Percentiles rank a stretch among this genome's conserved stretches.
Conservation (phyloP, 2,329 filamentous ascomycete genomes). For the Calonectria montana region DNA sequence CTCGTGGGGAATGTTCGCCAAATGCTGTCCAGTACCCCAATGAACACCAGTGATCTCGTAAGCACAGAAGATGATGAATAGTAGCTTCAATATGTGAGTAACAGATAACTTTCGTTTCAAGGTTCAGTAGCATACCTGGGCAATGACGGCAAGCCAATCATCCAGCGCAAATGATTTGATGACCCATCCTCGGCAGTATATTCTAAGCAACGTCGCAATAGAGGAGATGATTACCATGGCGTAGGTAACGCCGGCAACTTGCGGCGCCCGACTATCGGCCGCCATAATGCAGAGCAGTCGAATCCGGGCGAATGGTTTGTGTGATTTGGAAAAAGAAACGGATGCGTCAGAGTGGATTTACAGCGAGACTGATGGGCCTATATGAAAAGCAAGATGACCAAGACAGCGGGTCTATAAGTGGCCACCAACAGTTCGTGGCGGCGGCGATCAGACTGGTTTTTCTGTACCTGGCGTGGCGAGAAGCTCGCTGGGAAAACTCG, state of each 20-base stretch:
- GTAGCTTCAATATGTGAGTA: background rate
- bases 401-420: background rate
- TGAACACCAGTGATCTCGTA: background rate
- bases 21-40: background rate
- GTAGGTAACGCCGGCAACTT: background rate
- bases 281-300: background rate
- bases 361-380: background rate
- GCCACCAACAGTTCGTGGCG: background rate
- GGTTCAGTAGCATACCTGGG: background rate
- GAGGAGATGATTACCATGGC: background rate
- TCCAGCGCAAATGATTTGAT: constrained; percentile 47
- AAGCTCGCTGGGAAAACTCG: background rate
- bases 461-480: background rate
- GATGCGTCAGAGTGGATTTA: background rate
- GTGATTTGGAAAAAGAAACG: background rate
- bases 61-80: background rate
- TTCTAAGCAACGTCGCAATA: constrained; percentile 30
- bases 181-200: constrained; percentile 48
- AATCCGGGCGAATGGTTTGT: background rate
- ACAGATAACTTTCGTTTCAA: background rate
- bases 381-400: background rate
- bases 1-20: background rate
- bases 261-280: background rate
- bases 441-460: constrained; percentile 2
- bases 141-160: constrained; percentile 47